Conservation (phyloP, 2,329 filamentous ascomycete species). For the Hirsutella minnesotensis region DNA sequence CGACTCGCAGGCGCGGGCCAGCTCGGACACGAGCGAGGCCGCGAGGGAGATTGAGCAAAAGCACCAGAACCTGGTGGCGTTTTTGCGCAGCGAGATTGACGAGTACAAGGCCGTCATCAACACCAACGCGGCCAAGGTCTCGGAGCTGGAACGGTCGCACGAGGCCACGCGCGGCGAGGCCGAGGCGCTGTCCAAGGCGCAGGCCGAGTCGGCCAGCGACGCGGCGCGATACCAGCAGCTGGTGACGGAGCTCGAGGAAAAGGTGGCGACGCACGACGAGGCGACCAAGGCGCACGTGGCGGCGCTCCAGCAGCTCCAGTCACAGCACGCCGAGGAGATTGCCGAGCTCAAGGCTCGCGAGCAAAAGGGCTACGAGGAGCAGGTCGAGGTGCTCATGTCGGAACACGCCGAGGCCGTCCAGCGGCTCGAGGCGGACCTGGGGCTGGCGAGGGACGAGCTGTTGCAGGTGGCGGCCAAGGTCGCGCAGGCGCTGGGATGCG, state of each 20-base stretch:
- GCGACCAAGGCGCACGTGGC: slow-evolving; percentile 43
- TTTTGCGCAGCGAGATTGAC: slow-evolving; percentile 63
- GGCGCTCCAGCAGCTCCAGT: slow-evolving; percentile 34
- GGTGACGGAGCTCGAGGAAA: slow-evolving; percentile 40
- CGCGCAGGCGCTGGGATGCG: slow-evolving; percentile 44
- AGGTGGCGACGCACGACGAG: slow-evolving; percentile 48
- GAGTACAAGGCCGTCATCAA: slow-evolving; percentile 68
- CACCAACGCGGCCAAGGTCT: slow-evolving; percentile 55
- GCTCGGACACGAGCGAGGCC: slow-evolving; percentile 27
- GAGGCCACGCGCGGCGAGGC: slow-evolving; percentile 53
- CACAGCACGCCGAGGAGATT: slow-evolving; percentile 38
- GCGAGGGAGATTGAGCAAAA: slow-evolving; percentile 34
- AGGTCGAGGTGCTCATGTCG: slow-evolving; percentile 44
- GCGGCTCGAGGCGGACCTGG: slow-evolving; percentile 49
- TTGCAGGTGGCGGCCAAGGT: slow-evolving; percentile 53
- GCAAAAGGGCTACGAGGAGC: slow-evolving; percentile 43
- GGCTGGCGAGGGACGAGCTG: slow-evolving; percentile 54
- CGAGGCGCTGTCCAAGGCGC: slow-evolving; percentile 50
- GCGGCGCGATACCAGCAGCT: slow-evolving; percentile 33
- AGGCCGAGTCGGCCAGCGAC: slow-evolving; percentile 37
- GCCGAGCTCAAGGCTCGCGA: slow-evolving; percentile 34
- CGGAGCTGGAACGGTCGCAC: slow-evolving; percentile 64
- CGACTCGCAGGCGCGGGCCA: slow-evolving; percentile 27
- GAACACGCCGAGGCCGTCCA: slow-evolving; percentile 47
- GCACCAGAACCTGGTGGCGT: slow-evolving; percentile 47